Base-by-base conservation (phyloP, 2,329 filamentous ascomycete species). In the Lecanosticta acicola region DNA sequence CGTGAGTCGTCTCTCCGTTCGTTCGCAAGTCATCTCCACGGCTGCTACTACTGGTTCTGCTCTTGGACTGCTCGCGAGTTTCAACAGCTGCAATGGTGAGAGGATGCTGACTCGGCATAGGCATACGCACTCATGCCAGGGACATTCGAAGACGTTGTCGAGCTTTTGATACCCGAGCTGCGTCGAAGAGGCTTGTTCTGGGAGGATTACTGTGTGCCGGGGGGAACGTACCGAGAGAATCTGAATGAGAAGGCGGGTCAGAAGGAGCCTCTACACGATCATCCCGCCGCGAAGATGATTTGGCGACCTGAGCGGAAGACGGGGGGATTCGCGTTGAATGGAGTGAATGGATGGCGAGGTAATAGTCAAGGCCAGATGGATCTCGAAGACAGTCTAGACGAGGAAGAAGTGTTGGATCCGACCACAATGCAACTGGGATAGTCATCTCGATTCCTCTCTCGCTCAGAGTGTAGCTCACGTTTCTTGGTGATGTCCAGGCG, bases 71-170 rank as follows among this genome's bases (percentile, higher is more conserved):
- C n/a, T n/a, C n/a, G n/a, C n/a, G n/a, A n/a, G n/a, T n/a, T n/a
- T n/a, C n/a, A n/a, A n/a, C n/a, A n/a, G n/a, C n/a, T n/a, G n/a
- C n/a, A n/a, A n/a, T 41, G 24, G 16, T n/a, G 14, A 35, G 33
- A 35, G n/a, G 13, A 24, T 14, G 26, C 43, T 54, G 21, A 49
- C 43, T 29, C 13, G 24, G 1, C 11, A 32, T 33, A 65, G 67
- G 79, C 78, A 1, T 85, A 86, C 51, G 78, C 79, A 0, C 66
- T 84, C n/a, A 81, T 82, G 56, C 83, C 82, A 0, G 75, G 78
- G 46, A 81, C 80, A 0, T 86, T 85, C 66, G 76, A 80, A 48
- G 83, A 86, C 53, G 78, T 86, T 10, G 75, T 80, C 33, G 79
- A 85, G 19, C 68, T 83, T 1, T 64, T 86, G 4, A 60, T 86